Conservation (phyloP, 345 rosid genomes). For the Populus alba region DNA sequence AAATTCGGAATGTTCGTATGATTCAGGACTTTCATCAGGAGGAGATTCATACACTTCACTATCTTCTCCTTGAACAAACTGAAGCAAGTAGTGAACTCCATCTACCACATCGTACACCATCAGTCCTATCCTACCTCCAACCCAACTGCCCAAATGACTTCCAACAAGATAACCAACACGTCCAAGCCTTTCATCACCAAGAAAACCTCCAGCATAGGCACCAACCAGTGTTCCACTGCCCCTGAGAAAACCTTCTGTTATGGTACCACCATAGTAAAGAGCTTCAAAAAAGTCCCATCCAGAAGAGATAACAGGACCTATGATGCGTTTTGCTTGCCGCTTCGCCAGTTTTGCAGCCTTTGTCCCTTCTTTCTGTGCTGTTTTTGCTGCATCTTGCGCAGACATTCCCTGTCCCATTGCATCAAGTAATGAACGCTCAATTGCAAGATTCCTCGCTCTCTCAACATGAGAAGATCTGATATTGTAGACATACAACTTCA, state of each 20-base stretch:
- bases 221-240: conserved; percentile 87
- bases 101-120: conserved; percentile 85
- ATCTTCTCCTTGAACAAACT: conserved; percentile 39
- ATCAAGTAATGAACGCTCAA: conserved; percentile 64
- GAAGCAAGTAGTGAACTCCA: conserved; percentile 62
- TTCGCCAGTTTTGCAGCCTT: conserved; percentile 86
- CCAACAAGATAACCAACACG: conserved; percentile 86
- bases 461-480: conserved; percentile 78
- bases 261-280: conserved; percentile 77
- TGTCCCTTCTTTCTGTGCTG: conserved; percentile 68
- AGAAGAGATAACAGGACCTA: conserved; percentile 87
- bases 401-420: conserved; percentile 59
- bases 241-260: conserved; percentile 79
- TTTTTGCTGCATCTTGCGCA: conserved; percentile 65
- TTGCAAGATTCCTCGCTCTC: conserved; percentile 54
- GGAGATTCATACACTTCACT: conserved; percentile 13
- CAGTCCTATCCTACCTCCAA: conserved; percentile 89
- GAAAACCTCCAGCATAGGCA: conserved; percentile 75
- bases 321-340: conserved; percentile 67
- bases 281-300: conserved; percentile 99
- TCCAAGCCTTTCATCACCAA: conserved; percentile 79
- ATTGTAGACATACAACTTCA: conserved; percentile 82
- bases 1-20: conserved; percentile 10
- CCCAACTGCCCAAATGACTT: conserved; percentile 90
- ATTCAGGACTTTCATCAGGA: conserved; percentile 8